A percentile compares a stretch with the other conserved stretches of the same genome.
Conservation (phyloP, 192 early-diverging fungal species). For the Coemansia brasiliensis region DNA sequence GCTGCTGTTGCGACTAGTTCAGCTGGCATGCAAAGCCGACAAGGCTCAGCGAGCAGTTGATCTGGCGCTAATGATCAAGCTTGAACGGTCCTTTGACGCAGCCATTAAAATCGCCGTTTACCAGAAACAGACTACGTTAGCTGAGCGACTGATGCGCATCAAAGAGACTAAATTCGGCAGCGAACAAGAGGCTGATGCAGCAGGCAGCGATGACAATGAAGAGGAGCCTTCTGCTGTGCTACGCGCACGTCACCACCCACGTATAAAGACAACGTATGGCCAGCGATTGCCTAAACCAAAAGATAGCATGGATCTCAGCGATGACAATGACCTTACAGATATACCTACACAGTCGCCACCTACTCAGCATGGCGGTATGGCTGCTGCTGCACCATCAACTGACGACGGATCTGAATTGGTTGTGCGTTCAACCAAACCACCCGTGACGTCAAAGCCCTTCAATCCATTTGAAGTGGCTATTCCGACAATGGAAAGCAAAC, state of each 20-base stretch:
- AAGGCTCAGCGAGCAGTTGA: slow-evolving; percentile 79
- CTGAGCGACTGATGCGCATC: slow-evolving; percentile 70
- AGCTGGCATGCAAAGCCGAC: slow-evolving; percentile 82
- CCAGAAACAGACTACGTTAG: slow-evolving; percentile 64
- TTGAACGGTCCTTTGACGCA: slow-evolving; percentile 70
- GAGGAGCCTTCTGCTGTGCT: background rate
- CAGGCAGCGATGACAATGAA: background rate
- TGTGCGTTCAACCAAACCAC: slow-evolving; percentile 20
- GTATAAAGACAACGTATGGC: slow-evolving; percentile 14
- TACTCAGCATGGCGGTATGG: background rate
- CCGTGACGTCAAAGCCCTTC: slow-evolving; percentile 44
- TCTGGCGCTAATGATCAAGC: slow-evolving; percentile 63
- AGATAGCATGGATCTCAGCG: slow-evolving; percentile 5
- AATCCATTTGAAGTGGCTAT: slow-evolving; percentile 45
- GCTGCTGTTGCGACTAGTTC: slow-evolving; percentile 69
- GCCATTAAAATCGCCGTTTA: slow-evolving; percentile 82
- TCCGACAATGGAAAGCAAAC: slow-evolving; percentile 43
- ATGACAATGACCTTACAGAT: slow-evolving; percentile 3
- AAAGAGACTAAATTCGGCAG: slow-evolving; percentile 35
- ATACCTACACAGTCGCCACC: background rate
- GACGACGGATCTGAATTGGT: slow-evolving; percentile 9
- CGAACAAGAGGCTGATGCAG: slow-evolving; percentile 11
- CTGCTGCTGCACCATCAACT: background rate
- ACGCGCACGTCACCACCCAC: background rate
- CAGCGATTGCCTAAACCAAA: background rate